phyloP scores from a whole-genome alignment of 805 yeast species.

The Ogataea ganodermae region DNA sequence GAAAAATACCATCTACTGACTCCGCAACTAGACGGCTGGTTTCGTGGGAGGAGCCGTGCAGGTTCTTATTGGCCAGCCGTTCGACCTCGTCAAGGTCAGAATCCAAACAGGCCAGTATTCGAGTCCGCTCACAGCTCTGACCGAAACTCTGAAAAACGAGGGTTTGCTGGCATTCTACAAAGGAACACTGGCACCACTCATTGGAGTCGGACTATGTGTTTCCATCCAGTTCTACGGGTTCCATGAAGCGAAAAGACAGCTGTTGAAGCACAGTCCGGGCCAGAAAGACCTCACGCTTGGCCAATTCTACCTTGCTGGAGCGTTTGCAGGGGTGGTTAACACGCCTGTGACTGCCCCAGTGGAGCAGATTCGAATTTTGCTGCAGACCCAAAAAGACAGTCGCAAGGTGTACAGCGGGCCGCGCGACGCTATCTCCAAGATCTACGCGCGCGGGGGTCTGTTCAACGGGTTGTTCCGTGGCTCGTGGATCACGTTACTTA shows the following conservation, averaged over 20 bases:
- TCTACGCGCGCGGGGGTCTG: slow-evolving; percentile 44
- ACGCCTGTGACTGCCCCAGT: slow-evolving; percentile 65
- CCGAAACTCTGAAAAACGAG: slow-evolving; percentile 56
- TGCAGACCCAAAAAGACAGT: slow-evolving; percentile 53
- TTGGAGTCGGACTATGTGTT: slow-evolving; percentile 72
- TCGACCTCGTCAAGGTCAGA: slow-evolving; percentile 69
- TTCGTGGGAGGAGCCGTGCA: slow-evolving; percentile 58
- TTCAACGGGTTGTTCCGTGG: slow-evolving; percentile 57
- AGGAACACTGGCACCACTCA: slow-evolving; percentile 68
- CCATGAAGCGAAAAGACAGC: slow-evolving; percentile 65
- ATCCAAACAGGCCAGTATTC: slow-evolving; percentile 68
- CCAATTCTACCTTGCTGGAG: slow-evolving; percentile 64
- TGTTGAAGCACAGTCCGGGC: slow-evolving; percentile 35
- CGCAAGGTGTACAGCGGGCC: slow-evolving; percentile 42
- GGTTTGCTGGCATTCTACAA: slow-evolving; percentile 65
- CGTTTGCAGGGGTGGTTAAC: slow-evolving; percentile 66
- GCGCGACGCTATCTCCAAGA: slow-evolving; percentile 44
- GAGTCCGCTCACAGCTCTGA: slow-evolving; percentile 52
- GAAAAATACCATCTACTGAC: not conserved
- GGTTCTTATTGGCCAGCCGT: slow-evolving; percentile 63
- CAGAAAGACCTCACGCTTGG: slow-evolving; percentile 45
- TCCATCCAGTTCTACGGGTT: slow-evolving; percentile 71
- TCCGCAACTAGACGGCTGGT: slow-evolving; percentile 42
- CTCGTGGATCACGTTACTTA: slow-evolving; percentile 48
- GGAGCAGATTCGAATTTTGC: slow-evolving; percentile 63